Base-by-base conservation (phyloP, 768 basidiomycete species). In the Boletus sensibilis region DNA sequence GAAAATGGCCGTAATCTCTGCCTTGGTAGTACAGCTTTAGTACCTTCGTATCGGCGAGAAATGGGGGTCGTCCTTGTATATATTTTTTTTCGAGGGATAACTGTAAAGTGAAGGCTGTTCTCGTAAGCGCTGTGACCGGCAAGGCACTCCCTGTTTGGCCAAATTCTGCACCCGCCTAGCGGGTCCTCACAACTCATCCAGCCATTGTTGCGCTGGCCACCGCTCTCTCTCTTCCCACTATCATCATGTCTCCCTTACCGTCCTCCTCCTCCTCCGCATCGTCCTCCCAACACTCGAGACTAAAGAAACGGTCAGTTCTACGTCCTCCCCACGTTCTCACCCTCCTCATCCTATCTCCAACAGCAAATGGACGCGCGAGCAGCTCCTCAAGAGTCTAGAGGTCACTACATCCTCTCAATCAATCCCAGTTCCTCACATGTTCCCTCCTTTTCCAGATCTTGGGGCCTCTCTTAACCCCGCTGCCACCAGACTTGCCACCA, bases 401-500 rank as follows among this genome's bases (percentile, higher is more conserved):
- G 79, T 79, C 57, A 54, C 7, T 29, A 4, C 59, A 40, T 37
- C 42, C 47, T 39, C 52, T 39, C 55, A 35, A 21, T 50, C 38
- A 13, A 47, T 23, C 35, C 44, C 52, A 18, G 23, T 53, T 61
- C 47, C 70, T 68, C 56, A 70, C 64, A 53, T 33, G 34, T 44
- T 42, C 37, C 27, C 29, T 3, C 43, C 20, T 40, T 50, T 49
- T 52, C 25, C 64, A 80, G 79, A 76, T 77, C 67, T 63, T 78
- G 58, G 73, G 77, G 51, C 59, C 72, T 35, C 70, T 75, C 56
- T 65, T 70, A 35, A 55, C 70, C n/a, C 74, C 74, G 44, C 76
- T 79, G 50, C 77, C 80, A 54, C 72, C 76, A 59, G 71, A 76
- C 52, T 64, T 79, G 47, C 79, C 78, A 45, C 74, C 76, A 57